Evolutionary conservation across 768 basidiomycete species (phyloP).

Genomic region (Boletellus sp.): DNA sequence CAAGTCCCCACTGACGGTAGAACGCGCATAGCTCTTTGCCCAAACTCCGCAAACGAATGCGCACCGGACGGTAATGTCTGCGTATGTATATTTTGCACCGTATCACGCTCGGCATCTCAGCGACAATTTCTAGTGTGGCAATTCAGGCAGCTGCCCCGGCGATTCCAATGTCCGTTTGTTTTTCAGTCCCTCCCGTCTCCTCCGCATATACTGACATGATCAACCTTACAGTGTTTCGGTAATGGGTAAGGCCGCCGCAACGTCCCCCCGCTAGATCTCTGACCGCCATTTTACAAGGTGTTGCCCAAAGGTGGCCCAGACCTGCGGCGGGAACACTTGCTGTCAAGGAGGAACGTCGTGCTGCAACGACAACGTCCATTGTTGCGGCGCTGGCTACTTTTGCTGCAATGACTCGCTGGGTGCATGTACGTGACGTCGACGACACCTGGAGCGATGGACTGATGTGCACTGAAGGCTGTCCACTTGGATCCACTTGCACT

Average conservation of each 20-base stretch:
- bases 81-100: conserved; percentile 5
- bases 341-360: conserved; percentile 10
- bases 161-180: conserved; percentile 10
- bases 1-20: background rate
- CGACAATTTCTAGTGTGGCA: conserved; percentile 12
- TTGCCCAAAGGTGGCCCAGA: conserved; percentile 13
- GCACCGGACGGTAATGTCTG: conserved; percentile 18
- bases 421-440: conserved; percentile 16
- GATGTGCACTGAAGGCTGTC: conserved; percentile 16
- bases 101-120: background rate
- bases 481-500: conserved; percentile 9
- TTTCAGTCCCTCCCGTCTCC: background rate
- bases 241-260: conserved; percentile 1
- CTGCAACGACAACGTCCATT: conserved; percentile 3
- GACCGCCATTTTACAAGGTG: conserved; percentile 7
- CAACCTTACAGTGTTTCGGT: conserved; percentile 9
- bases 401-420: conserved; percentile 23
- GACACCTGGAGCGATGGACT: background rate
- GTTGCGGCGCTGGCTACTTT: conserved; percentile 9
- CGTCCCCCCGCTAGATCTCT: background rate
- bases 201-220: background rate
- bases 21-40: conserved; percentile 12
- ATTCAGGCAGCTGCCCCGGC: conserved; percentile 9
- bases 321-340: conserved; percentile 11
- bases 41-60: conserved; percentile 17